Evolutionary conservation across 2,329 filamentous ascomycete species (phyloP).

Genomic region (Epichloe glyceriae): DNA sequence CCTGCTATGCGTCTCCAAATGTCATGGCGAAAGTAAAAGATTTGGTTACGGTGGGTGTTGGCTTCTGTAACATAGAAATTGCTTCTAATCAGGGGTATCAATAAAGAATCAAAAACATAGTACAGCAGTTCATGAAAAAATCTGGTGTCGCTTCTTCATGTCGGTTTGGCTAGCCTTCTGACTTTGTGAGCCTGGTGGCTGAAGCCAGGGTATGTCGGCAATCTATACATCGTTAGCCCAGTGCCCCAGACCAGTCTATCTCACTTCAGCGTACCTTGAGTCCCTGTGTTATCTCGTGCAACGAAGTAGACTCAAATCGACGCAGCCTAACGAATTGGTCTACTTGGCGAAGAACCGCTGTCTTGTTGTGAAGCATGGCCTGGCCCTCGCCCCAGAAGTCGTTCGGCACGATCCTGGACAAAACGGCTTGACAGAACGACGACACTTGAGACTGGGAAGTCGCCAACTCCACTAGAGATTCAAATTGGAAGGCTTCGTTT

Average conservation of each 20-base stretch:
- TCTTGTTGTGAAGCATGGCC: constrained; percentile 45
- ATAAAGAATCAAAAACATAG: constrained; percentile 80
- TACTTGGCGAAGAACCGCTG: constrained; percentile 50
- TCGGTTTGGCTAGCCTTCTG: constrained; percentile 58
- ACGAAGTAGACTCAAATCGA: constrained; percentile 65
- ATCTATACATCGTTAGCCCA: constrained; percentile 34
- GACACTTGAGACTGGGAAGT: constrained; percentile 59
- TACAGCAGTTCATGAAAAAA: constrained; percentile 84
- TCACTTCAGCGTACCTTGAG: constrained; percentile 47
- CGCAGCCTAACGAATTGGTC: constrained; percentile 66
- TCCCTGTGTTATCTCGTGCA: constrained; percentile 66
- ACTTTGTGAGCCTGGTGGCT: constrained; percentile 32
- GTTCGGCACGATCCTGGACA: constrained; percentile 60
- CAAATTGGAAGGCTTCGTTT: constrained; percentile 4
- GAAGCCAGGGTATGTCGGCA: constrained; percentile 59
- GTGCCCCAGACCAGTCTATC: background rate
- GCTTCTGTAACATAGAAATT: constrained; percentile 96
- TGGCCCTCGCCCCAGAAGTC: constrained; percentile 58
- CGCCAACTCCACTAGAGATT: constrained; percentile 51
- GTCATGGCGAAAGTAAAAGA: constrained; percentile 94
- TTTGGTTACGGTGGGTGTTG: constrained; percentile 59
- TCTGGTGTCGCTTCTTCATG: constrained; percentile 58
- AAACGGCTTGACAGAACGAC: constrained; percentile 69
- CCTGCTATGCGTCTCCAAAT: constrained; percentile 70
- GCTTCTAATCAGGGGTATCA: constrained; percentile 73